Base-by-base conservation (phyloP, 768 basidiomycete genomes). In the Royoungia palumana region DNA sequence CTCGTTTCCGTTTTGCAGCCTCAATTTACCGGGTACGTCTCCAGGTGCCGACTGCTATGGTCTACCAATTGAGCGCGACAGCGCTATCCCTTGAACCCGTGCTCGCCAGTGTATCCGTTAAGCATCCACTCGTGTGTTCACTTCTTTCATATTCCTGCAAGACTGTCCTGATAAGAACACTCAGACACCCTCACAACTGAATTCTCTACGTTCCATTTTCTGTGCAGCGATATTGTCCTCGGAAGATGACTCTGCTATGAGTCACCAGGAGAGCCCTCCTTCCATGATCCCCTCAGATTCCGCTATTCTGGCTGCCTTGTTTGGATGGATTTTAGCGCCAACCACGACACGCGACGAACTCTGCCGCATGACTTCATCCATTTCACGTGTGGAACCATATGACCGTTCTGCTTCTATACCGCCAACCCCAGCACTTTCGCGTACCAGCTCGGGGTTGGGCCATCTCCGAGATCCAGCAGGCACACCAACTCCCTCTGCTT, bases 1-100 rank as follows among this genome's bases (percentile, higher is more conserved):
- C 35, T 32, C 22, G 7, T 30, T 28, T 49, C 16, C 14, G 32
- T 32, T 32, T 32, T 49, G 16, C 49, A 76, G 87, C 77, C 38
- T 82, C 83, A 0, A 81, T 91, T 45, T 89, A 89, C 57, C 82
- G 85, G 45, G 80, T 91, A 17, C 83, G 85, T 8, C 71, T 93
- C 17, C 77, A 82, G 49, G 73, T 87, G 2, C 85, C 90, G 13
- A 62, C 75, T n/a, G 67, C 65, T 4, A 84, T 81, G 72, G 77
- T 82, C 2, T 76, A 73, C 44, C 79, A 83, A 41, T 68, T 91
- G 52, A 86, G 78, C 64, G 47, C 60, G 2, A 75, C 71, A 30
- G 87, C 89, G 5, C 40, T 71, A 0, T 59, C 67, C 0, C 71
- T 92, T 41, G 78, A 83, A 38, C 62, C 75, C 1, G 58, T 80